These are phyloP conservation scores for Phanerochaete sordida DNA, from an alignment of 768 basidiomycete genomes.

Conservation along the genomic window DNA sequence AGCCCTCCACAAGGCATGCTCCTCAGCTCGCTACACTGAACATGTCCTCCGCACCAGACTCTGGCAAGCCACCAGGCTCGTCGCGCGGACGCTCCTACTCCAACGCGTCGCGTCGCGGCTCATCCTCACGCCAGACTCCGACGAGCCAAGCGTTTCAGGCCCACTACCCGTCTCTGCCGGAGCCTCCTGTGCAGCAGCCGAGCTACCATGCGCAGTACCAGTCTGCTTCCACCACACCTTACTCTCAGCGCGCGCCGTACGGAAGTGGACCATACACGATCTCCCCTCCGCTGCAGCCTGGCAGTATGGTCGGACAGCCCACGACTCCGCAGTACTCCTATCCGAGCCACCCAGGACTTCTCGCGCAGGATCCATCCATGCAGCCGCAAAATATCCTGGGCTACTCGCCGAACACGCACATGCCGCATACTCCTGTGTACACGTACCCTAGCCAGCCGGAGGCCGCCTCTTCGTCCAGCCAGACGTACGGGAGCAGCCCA, in stretches of 20 bases:
- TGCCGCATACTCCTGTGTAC: slow-evolving; percentile 35
- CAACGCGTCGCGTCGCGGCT: slow-evolving; percentile 15
- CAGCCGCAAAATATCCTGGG: slow-evolving; percentile 31
- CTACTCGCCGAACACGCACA: slow-evolving; percentile 33
- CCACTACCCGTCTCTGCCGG: slow-evolving; percentile 9
- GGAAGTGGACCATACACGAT: slow-evolving; percentile 42
- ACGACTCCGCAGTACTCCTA: slow-evolving; percentile 22
- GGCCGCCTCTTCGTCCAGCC: slow-evolving; percentile 24
- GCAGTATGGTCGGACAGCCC: slow-evolving; percentile 18
- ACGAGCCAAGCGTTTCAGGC: slow-evolving; percentile 19
- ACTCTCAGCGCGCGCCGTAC: slow-evolving; percentile 8
- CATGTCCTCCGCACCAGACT: slow-evolving; percentile 21
- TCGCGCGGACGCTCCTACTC: slow-evolving; percentile 19
- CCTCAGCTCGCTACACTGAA: slow-evolving; percentile 11
- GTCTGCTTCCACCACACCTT: background rate
- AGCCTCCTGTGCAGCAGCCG: slow-evolving; percentile 20
- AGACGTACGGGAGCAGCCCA: slow-evolving; percentile 19
- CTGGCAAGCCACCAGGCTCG: slow-evolving; percentile 12
- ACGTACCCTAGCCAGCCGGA: slow-evolving; percentile 36
- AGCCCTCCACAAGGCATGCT: slow-evolving; percentile 16
- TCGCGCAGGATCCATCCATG: slow-evolving; percentile 34
- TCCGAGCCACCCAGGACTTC: slow-evolving; percentile 34
- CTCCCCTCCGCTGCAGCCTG: slow-evolving; percentile 31
- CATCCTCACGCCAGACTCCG: slow-evolving; percentile 15
- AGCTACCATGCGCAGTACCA: slow-evolving; percentile 3